Evolutionary conservation across 306 rosid species (phyloP), one percentile per base, ranked within the genome.

Genomic region (Erythrophleum fordii): DNA sequence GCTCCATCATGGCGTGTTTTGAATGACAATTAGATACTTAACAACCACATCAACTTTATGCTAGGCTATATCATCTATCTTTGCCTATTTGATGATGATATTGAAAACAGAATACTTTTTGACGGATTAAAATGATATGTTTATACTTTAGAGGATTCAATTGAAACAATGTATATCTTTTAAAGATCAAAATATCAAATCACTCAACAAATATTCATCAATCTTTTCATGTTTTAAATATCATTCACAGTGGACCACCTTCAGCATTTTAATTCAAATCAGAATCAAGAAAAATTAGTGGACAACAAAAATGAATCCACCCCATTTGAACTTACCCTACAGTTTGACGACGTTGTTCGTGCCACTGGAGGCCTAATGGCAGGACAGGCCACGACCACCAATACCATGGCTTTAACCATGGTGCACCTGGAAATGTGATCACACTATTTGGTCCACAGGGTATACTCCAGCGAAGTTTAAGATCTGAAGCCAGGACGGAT

Each of bases 371-470:
- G 85, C 99, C 99, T 45, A 95, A 85, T 34, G 99, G 99, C 23
- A 95, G 86, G 13, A 95, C 93, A 44, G 99, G 99, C 99, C 99
- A 95, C 0, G 99, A 85, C 99, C 99, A 95, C 99, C 99, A 95
- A 73, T 95, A 95, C 98, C 99, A 95, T 7, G 99, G 99, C 90
- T 95, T 95, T 88, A 95, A 78, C 99, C 98, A 95, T 0, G 94
- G 81, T 11, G 99, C 99, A 16, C 99, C 94, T 0, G 99, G 99
- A 73, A 88, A 95, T 17, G 99, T 95, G 39, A 95, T 88, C 79
- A 95, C 99, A 48, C 99, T 95, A 72, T 95, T 95, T n/a, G 99
- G 99, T 31, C 98, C 98, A 20, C 99, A 95, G 1, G 99, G 97
- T 23, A 95, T 85, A 69, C 96, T 93, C 99, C 99, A 95, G 8